A percentile compares a stretch with the other conserved stretches of the same genome.
Conservation (phyloP, 306 rosid species). For the Echinosophora koreensis region DNA sequence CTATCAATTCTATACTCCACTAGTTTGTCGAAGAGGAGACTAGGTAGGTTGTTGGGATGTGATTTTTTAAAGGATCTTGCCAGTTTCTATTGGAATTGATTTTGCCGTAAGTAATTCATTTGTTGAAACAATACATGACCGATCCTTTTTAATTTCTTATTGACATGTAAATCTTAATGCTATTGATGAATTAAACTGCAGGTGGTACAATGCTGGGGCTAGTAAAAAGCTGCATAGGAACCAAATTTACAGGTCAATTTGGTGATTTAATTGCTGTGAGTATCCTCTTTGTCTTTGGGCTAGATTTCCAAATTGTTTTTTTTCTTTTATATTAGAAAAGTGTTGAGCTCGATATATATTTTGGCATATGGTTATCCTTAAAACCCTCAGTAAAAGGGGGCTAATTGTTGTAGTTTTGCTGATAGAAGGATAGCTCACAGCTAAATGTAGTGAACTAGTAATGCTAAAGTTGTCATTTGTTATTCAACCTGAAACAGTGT, state of each 20-base stretch:
- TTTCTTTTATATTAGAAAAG: constrained; percentile 26
- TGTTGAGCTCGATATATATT: constrained; percentile 22
- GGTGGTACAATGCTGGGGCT: constrained; percentile 88
- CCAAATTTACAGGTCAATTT: constrained; percentile 94
- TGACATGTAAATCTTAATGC: constrained; percentile 23
- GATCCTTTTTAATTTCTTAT: constrained; percentile 16
- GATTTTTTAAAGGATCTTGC: background rate
- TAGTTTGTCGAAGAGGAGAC: constrained; percentile 31
- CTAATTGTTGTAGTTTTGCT: constrained; percentile 4
- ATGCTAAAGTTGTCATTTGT: constrained; percentile 1
- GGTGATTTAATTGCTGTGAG: constrained; percentile 99
- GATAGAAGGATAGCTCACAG: constrained; percentile 6
- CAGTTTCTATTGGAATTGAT: constrained; percentile 14
- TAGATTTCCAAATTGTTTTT: background rate
- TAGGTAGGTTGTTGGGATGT: constrained; percentile 33
- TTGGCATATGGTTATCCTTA: constrained; percentile 32
- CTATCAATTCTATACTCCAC: constrained; percentile 24
- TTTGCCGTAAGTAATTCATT: constrained; percentile 7
- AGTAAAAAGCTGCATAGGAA: constrained; percentile 95
- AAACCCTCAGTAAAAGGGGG: background rate
- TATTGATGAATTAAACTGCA: constrained; percentile 56
- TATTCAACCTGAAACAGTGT: constrained; percentile 7
- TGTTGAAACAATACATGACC: background rate
- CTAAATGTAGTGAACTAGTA: background rate
- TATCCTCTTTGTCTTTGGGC: constrained; percentile 38